Evolutionary conservation across 306 rosid species (phyloP), one percentile per base, ranked within the genome.

Genomic region (Cucurbita ficifolia): DNA sequence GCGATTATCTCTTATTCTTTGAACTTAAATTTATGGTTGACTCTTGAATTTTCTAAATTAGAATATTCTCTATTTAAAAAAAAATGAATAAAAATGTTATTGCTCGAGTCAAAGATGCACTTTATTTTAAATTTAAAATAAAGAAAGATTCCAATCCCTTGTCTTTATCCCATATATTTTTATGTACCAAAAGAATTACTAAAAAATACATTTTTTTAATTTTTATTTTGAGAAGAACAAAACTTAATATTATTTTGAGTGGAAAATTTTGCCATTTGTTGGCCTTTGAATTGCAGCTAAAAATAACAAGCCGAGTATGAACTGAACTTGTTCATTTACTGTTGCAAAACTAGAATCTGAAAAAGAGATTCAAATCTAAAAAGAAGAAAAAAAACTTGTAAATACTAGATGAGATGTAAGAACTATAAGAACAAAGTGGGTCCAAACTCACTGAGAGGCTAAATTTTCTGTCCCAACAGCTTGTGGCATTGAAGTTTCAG

Each of bases 401-500:
- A 21, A 36, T 43, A 67, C 72, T 43, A 21, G 43, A 65, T 65
- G 39, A 6, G 38, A 65, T 13, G 53, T 42, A 43, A 64, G 71
- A 18, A 67, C 39, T 22, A 67, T 16, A 61, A 22, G 21, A 46
- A 46, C 56, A 45, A 68, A 11, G 14, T 46, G 14, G 73, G 21
- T 48, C 36, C 69, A 61, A 29, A 22, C 40, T 69, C 57, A 69
- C 57, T 69, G 57, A 40, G 72, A 11, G 72, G 72, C 19, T 65
- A 53, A 65, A 40, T 65, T 65, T 45, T 65, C 72, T 19, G 72
- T 65, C 72, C 35, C 72, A 42, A 65, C 52, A 42, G 39, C 72
- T 65, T 46, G 73, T 10, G 6, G 86, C 38, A 82, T 80, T 61
- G 86, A 73, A 81, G 68, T 76, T 76, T 84, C 88, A 36, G 82